These are phyloP conservation scores for Ampelocalamus luodianensis DNA, from an alignment of 176 grass and related monocot species.

Conservation along the genomic window DNA sequence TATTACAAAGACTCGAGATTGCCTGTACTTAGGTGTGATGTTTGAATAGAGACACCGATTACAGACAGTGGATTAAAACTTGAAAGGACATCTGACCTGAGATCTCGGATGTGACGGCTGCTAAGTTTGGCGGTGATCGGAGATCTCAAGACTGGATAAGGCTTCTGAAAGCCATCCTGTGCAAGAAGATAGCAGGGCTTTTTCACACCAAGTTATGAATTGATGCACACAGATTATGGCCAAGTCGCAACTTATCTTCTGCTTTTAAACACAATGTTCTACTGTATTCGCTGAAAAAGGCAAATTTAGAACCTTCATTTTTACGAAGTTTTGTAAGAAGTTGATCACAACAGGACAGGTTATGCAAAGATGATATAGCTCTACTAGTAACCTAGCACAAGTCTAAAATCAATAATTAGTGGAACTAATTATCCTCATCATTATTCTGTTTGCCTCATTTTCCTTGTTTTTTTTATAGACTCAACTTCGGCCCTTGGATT, in stretches of 20 bases:
- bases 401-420: background rate
- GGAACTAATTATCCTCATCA: background rate
- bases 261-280: background rate
- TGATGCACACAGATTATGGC: background rate
- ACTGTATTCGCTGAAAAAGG: background rate
- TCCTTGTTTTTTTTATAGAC: background rate
- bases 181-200: slow-evolving; percentile 9
- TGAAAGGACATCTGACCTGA: slow-evolving; percentile 37
- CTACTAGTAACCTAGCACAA: background rate
- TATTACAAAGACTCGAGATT: background rate
- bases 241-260: background rate
- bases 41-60: background rate
- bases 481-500: slow-evolving; percentile 20
- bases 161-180: background rate
- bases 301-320: background rate
- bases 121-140: background rate
- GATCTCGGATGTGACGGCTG: slow-evolving; percentile 10
- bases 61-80: background rate
- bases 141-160: background rate
- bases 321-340: background rate
- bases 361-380: background rate
- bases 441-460: background rate
- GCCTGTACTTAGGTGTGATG: slow-evolving; percentile 33
- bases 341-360: background rate
- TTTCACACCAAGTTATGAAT: background rate